These are phyloP conservation scores for Aspergillus awamori DNA, from an alignment of 2,329 filamentous ascomycete genomes.

Conservation along the genomic window DNA sequence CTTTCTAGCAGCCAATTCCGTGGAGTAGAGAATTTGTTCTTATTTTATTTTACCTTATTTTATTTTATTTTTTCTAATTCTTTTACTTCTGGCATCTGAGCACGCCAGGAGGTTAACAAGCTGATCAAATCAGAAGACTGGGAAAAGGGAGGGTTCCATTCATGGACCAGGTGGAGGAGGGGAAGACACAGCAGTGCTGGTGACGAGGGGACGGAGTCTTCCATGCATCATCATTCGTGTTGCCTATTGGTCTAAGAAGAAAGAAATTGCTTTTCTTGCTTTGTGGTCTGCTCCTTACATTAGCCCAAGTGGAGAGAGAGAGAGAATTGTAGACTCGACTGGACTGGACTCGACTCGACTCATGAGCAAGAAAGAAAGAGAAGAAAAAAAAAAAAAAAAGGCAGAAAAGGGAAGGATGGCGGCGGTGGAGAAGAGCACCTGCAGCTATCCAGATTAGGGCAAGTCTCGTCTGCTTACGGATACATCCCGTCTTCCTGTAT, in stretches of 20 bases:
- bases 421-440: constrained; percentile 3
- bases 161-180: neutral
- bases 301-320: neutral
- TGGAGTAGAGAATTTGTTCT: neutral
- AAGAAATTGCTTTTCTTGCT: neutral
- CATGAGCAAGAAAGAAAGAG: neutral
- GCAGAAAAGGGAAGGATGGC: neutral
- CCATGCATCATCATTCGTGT: constrained; percentile 1
- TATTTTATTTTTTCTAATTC: no score
- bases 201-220: neutral
- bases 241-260: neutral
- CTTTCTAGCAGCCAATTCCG: neutral
- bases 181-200: neutral
- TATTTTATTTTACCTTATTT: neutral
- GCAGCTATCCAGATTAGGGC: neutral
- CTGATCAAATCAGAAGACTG: constrained; percentile 5
- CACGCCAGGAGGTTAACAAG: neutral
- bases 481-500: neutral
- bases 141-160: constrained; percentile 2
- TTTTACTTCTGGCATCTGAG: neutral
- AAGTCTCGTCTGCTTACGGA: neutral
- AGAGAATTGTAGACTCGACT: constrained; percentile 3
- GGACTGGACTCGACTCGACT: neutral
- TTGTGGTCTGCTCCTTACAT: neutral
- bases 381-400: neutral